A percentile compares a stretch with the other conserved stretches of the same genome.
These are phyloP conservation scores for Peronosclerospora sorghi DNA, from an alignment of 352 stramenopile genomes.

Conservation along the genomic window DNA sequence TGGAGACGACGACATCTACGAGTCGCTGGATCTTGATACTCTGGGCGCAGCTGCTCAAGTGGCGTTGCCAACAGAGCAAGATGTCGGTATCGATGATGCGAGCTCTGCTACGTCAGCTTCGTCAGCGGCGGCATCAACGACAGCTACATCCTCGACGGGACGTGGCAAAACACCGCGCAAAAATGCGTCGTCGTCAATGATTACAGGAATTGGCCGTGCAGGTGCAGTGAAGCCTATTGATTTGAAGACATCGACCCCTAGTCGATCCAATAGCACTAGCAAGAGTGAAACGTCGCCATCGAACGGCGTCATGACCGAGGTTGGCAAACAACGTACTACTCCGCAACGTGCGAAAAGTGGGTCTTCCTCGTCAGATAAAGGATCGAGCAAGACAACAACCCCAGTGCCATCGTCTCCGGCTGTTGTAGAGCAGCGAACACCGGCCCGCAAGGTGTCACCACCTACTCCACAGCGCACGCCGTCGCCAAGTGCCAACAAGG, in stretches of 20 bases:
- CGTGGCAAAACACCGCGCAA: conserved; percentile 63
- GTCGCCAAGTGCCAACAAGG: conserved; percentile 21
- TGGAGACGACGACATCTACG: conserved; percentile 91
- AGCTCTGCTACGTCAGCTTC: conserved; percentile 2
- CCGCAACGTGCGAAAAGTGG: conserved; percentile 43
- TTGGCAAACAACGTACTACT: conserved; percentile 35
- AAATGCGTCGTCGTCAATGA: conserved; percentile 37
- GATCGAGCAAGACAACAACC: conserved; percentile 15
- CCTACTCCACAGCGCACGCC: conserved; percentile 26
- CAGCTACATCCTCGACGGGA: conserved; percentile 2
- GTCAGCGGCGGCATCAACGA: conserved; percentile 1
- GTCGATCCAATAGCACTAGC: conserved; percentile 28
- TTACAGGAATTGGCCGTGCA: conserved; percentile 63
- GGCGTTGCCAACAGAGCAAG: conserved; percentile 54
- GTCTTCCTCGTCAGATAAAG: conserved; percentile 25
- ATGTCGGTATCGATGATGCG: conserved; percentile 54
- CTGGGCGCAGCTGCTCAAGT: conserved; percentile 66
- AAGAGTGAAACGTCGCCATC: conserved; percentile 39
- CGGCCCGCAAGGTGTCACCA: conserved; percentile 23
- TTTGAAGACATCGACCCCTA: conserved; percentile 63
- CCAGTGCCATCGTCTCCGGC: conserved; percentile 24
- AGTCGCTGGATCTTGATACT: conserved; percentile 90
- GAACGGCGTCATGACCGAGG: conserved; percentile 25
- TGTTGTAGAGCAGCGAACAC: conserved; percentile 20
- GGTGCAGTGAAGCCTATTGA: conserved; percentile 68